Evolutionary conservation across 805 yeast species (phyloP).

Genomic region (Saccharomycopsis babjevae): DNA sequence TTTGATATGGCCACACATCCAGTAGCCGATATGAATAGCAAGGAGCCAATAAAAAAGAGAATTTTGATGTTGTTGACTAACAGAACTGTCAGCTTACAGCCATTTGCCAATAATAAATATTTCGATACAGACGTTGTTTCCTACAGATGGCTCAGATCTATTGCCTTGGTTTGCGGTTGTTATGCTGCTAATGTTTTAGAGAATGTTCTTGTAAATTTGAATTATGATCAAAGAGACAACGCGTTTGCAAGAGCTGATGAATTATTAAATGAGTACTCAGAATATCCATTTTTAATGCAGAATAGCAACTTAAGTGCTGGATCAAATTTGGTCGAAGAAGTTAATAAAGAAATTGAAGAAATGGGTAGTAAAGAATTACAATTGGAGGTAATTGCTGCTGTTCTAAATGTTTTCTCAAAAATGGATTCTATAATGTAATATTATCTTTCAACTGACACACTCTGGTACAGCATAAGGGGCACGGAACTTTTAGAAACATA

Average conservation of each 20-base stretch:
- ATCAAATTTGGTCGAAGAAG: constrained; percentile 47
- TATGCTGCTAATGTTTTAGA: constrained; percentile 96
- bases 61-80: constrained; percentile 59
- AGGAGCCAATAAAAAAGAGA: constrained; percentile 69
- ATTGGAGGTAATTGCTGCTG: constrained; percentile 88
- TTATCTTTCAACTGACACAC: background rate
- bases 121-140: constrained; percentile 55
- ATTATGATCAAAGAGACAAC: constrained; percentile 81
- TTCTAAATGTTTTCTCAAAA: constrained; percentile 77
- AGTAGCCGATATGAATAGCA: constrained; percentile 73
- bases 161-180: constrained; percentile 77
- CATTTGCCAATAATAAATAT: constrained; percentile 39
- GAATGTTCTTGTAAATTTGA: constrained; percentile 65
- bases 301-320: constrained; percentile 60
- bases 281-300: constrained; percentile 67
- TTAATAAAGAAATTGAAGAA: constrained; percentile 39
- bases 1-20: constrained; percentile 99
- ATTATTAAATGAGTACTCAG: constrained; percentile 67
- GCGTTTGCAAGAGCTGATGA: constrained; percentile 95
- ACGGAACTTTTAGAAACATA: too few relatives aligned
- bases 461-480: too few relatives aligned
- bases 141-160: constrained; percentile 63
- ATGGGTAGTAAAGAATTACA: constrained; percentile 48
- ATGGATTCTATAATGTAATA: constrained; percentile 76
- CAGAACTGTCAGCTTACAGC: constrained; percentile 50